Conservation (phyloP, 768 basidiomycete species). For the Tulasnella sp. region DNA sequence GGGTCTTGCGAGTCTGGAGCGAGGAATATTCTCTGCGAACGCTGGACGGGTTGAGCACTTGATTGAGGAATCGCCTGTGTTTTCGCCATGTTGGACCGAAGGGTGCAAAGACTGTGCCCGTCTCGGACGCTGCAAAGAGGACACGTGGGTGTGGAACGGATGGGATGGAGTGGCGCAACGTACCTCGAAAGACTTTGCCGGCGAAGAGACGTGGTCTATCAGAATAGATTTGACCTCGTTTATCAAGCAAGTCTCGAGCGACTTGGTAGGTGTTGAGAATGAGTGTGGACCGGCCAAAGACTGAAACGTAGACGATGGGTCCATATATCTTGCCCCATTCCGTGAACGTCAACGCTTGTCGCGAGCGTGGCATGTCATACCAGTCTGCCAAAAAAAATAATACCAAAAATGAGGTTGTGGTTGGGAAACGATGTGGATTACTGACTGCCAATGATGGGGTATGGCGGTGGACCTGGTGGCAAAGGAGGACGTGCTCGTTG, state of each 20-base stretch:
- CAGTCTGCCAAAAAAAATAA: not conserved
- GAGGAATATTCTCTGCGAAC: not conserved
- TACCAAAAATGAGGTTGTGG: not conserved
- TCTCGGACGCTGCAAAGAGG: not conserved
- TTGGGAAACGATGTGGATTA: not conserved
- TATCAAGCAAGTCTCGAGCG: slow-evolving; percentile 18
- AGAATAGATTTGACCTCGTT: slow-evolving; percentile 17
- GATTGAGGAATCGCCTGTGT: not conserved
- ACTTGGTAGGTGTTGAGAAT: slow-evolving; percentile 13
- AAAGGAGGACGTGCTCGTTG: too few species aligned
- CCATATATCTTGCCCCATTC: slow-evolving; percentile 13
- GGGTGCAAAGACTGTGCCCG: not conserved
- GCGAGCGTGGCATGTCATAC: slow-evolving; percentile 20
- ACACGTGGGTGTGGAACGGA: not conserved
- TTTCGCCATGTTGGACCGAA: not conserved
- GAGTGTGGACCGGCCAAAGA: slow-evolving; percentile 11
- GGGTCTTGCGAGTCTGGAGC: not conserved
- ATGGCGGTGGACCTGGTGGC: slow-evolving; percentile 3
- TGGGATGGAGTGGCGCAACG: not conserved
- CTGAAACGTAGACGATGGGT: slow-evolving; percentile 7
- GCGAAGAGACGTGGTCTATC: slow-evolving; percentile 10
- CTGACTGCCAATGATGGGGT: slow-evolving; percentile 5
- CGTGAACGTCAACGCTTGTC: not conserved
- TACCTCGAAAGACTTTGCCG: not conserved
- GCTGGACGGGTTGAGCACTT: not conserved